A percentile compares a stretch with the other conserved stretches of the same genome.
Conservation (phyloP, 768 basidiomycete genomes). For the Boletus eberwhitei region DNA sequence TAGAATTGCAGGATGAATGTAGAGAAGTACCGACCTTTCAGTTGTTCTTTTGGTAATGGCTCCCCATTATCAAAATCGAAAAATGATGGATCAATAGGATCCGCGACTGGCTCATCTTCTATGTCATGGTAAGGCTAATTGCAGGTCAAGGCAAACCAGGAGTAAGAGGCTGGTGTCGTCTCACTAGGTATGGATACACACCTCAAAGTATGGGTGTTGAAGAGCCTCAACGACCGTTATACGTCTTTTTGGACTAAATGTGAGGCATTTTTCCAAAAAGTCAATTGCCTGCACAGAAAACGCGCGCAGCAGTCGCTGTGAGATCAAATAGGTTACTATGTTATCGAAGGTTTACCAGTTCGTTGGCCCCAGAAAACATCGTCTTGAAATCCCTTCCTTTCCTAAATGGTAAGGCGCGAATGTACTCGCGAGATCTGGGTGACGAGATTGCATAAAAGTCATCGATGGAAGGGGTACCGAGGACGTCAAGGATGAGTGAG, state of each 20-base stretch:
- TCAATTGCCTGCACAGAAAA: slow-evolving; percentile 56
- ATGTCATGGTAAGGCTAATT: slow-evolving; percentile 81
- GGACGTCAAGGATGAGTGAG: slow-evolving; percentile 88
- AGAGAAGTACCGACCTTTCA: slow-evolving; percentile 51
- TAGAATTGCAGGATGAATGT: background rate
- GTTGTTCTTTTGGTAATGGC: slow-evolving; percentile 58
- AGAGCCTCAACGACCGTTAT: slow-evolving; percentile 87
- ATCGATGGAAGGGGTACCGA: slow-evolving; percentile 87
- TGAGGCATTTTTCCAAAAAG: slow-evolving; percentile 75
- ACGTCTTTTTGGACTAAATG: slow-evolving; percentile 82
- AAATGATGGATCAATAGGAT: slow-evolving; percentile 70
- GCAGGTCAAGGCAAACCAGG: background rate
- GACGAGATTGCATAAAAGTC: slow-evolving; percentile 94
- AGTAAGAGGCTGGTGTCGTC: background rate
- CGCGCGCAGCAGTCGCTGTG: background rate
- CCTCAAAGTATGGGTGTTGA: slow-evolving; percentile 85
- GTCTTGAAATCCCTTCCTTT: slow-evolving; percentile 68
- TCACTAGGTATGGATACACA: slow-evolving; percentile 27
- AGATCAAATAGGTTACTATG: background rate
- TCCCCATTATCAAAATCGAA: slow-evolving; percentile 79
- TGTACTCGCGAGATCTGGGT: slow-evolving; percentile 75
- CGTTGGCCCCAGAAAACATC: slow-evolving; percentile 76
- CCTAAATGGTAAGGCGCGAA: slow-evolving; percentile 84
- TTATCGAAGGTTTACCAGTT: slow-evolving; percentile 39
- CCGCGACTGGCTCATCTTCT: slow-evolving; percentile 82